Percentiles rank a stretch among this genome's conserved stretches.
Conservation (phyloP, 108 stramenopile genomes). For the Pseudonitzschia multistriata region DNA sequence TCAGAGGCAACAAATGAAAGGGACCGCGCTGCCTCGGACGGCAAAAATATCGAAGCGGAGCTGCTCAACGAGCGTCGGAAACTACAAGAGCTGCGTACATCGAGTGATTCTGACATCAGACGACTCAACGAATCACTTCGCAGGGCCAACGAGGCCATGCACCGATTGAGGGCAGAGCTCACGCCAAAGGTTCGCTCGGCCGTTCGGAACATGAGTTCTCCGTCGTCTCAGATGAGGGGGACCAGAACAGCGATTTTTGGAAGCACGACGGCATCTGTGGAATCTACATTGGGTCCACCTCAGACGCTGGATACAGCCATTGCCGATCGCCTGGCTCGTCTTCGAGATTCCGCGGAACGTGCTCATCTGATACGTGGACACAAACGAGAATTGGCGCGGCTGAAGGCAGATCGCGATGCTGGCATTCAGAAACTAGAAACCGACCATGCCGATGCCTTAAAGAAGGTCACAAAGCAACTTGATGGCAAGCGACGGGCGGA, state of each 20-base stretch:
- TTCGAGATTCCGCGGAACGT: conserved; percentile 44
- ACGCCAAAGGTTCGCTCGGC: conserved; percentile 13
- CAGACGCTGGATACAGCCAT: conserved; percentile 26
- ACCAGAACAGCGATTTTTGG: background rate
- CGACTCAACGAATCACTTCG: conserved; percentile 1
- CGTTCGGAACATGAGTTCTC: background rate
- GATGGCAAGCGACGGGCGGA: conserved; percentile 5
- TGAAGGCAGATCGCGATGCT: conserved; percentile 26
- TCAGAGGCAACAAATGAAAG: background rate
- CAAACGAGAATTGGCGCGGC: conserved; percentile 38
- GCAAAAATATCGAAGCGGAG: background rate
- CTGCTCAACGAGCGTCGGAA: background rate
- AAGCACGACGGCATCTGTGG: background rate
- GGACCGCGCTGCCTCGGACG: background rate
- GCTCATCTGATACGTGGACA: conserved; percentile 36
- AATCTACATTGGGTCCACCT: background rate
- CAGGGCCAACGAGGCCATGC: conserved; percentile 15
- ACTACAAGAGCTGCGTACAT: background rate
- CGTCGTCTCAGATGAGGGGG: background rate
- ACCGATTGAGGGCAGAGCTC: conserved; percentile 10
- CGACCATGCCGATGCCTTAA: conserved; percentile 25
- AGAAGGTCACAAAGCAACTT: conserved; percentile 17
- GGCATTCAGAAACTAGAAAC: conserved; percentile 17
- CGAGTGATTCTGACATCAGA: conserved; percentile 8
- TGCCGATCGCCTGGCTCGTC: conserved; percentile 36